phyloP scores from a whole-genome alignment of 2,329 filamentous ascomycete species.

The Colletotrichum cuscutae region DNA sequence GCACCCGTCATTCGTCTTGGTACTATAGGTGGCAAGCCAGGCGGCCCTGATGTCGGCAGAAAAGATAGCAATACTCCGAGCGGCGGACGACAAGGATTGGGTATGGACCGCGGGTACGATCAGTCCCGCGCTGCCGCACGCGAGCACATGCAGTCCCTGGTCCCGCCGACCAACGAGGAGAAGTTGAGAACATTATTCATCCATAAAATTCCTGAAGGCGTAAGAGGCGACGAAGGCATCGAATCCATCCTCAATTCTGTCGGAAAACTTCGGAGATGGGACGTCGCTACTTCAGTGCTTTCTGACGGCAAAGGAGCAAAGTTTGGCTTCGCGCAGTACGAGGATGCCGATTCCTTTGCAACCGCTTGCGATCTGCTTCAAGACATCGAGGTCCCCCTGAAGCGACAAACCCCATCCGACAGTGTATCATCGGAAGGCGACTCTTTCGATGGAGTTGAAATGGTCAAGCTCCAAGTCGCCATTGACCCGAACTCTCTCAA shows the following conservation, averaged over 20 bases:
- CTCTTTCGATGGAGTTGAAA: conserved; percentile 69
- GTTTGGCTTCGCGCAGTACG: conserved; percentile 96
- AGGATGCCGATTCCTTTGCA: conserved; percentile 88
- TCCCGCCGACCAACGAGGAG: conserved; percentile 89
- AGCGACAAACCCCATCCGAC: conserved; percentile 71
- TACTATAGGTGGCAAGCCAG: conserved; percentile 75
- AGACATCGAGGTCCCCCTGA: conserved; percentile 83
- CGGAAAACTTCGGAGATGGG: conserved; percentile 86
- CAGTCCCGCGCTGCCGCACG: conserved; percentile 73
- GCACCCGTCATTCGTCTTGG: conserved; percentile 95
- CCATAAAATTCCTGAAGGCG: conserved; percentile 83
- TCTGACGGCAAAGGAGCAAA: conserved; percentile 81
- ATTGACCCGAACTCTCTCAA: conserved; percentile 86
- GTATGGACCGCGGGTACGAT: conserved; percentile 73
- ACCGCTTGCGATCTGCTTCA: conserved; percentile 86
- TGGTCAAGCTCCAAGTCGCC: conserved; percentile 75
- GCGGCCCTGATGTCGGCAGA: conserved; percentile 52
- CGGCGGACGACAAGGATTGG: conserved; percentile 60
- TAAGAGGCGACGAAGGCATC: conserved; percentile 80
- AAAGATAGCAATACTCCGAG: conserved; percentile 53
- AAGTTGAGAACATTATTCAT: conserved; percentile 92
- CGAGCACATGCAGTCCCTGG: conserved; percentile 76
- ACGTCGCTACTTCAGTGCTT: conserved; percentile 70
- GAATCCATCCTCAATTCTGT: conserved; percentile 82
- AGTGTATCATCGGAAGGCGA: conserved; percentile 52